These are phyloP conservation scores for Calocera viscosa DNA, from an alignment of 768 basidiomycete species.

Conservation along the genomic window DNA sequence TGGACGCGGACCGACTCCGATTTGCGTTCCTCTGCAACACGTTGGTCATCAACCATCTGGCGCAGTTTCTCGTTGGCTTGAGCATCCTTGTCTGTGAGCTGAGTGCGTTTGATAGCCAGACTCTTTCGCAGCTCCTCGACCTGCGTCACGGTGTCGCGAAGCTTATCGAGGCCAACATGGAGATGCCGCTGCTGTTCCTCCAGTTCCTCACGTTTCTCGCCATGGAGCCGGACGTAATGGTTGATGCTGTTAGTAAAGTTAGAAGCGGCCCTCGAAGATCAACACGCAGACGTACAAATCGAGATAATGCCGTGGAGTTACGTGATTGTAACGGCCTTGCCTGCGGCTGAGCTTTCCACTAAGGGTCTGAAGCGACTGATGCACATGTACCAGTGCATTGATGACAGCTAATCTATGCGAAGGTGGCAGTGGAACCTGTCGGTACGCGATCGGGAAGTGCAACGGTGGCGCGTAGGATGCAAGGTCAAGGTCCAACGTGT, in stretches of 20 bases:
- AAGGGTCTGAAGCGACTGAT: conserved; percentile 76
- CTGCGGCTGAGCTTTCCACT: conserved; percentile 79
- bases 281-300: conserved; percentile 67
- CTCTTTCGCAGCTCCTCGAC: conserved; percentile 94
- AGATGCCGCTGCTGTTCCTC: conserved; percentile 98
- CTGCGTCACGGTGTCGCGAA: conserved; percentile 88
- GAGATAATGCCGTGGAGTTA: conserved; percentile 93
- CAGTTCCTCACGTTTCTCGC: conserved; percentile 91
- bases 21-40: conserved; percentile 98
- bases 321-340: conserved; percentile 92
- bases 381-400: conserved; percentile 87
- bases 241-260: conserved; percentile 54
- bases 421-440: conserved; percentile 73
- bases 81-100: conserved; percentile 82
- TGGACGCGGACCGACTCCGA: conserved; percentile 92
- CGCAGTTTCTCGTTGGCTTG: conserved; percentile 96
- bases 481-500: conserved; percentile 82
- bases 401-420: conserved; percentile 80
- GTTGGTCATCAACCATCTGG: conserved; percentile 96
- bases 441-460: conserved; percentile 82
- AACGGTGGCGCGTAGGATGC: conserved; percentile 65
- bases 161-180: conserved; percentile 94
- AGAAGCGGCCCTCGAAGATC: background rate
- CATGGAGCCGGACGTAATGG: conserved; percentile 89
- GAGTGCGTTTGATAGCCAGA: conserved; percentile 82